phyloP scores from a whole-genome alignment of 2,329 filamentous ascomycete genomes.

The Mycosphaerelloides madeirae region DNA sequence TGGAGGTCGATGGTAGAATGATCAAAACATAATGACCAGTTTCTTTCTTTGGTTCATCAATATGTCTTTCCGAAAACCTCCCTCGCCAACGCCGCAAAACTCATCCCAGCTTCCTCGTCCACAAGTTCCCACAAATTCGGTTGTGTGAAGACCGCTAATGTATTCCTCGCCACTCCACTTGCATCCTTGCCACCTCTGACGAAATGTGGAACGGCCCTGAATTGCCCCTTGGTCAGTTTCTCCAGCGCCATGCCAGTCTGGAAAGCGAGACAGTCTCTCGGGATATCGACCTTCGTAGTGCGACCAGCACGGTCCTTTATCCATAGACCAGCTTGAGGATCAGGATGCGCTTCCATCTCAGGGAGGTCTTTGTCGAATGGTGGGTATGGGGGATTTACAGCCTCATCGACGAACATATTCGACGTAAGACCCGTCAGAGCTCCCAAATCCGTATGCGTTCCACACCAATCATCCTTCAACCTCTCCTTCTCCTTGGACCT shows the following conservation, averaged over 20 bases:
- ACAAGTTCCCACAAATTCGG: constrained; percentile 81
- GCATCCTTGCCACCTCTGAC: constrained; percentile 67
- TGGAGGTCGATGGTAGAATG: no score
- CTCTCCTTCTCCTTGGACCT: no score
- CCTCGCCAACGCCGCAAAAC: constrained; percentile 19
- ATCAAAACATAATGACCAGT: no score
- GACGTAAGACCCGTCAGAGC: constrained; percentile 91
- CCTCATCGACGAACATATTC: constrained; percentile 92
- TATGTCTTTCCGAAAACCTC: constrained; percentile 21
- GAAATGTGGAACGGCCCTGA: constrained; percentile 94
- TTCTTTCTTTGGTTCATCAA: neutral
- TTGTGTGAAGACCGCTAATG: constrained; percentile 93
- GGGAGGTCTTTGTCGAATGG: constrained; percentile 43
- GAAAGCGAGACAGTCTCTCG: constrained; percentile 85
- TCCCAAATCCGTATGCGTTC: constrained; percentile 83
- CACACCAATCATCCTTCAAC: constrained; percentile 94
- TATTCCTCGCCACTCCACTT: constrained; percentile 58
- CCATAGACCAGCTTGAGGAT: constrained; percentile 84
- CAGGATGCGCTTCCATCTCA: constrained; percentile 72
- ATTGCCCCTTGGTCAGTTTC: constrained; percentile 82
- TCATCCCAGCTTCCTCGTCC: constrained; percentile 55
- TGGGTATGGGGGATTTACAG: constrained; percentile 28
- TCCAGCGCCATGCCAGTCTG: constrained; percentile 92
- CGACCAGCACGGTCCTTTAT: constrained; percentile 79
- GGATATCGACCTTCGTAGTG: constrained; percentile 88